Evolutionary conservation across 192 early-diverging fungal species (phyloP), one percentile per base, ranked within the genome.

Genomic region (Rhizophlyctis rosea): DNA sequence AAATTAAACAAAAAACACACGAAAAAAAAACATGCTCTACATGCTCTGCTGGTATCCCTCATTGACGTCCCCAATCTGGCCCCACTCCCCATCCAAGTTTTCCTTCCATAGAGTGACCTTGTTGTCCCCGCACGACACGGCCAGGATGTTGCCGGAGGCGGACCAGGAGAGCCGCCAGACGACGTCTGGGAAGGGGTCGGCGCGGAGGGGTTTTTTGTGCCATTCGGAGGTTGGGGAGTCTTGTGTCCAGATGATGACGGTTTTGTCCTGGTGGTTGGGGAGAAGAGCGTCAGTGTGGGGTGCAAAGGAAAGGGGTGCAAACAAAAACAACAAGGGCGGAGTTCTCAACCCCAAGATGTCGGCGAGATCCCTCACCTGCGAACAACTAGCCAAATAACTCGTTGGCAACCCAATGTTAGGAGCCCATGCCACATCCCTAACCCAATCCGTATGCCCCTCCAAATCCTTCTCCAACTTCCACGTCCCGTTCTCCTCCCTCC

Each of bases 111-210:
- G 76, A 2, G 91, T 93, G 21, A 99, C 81, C 78, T 90, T 94
- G 80, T 98, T 98, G 71, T 99, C 95, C 24, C 94, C 97, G 66
- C 91, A 89, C 9, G 91, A 90, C 11, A 99, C 97, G 3, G 97
- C 97, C 55, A 99, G 74, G 30, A 98, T 89, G 69, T 96, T 98
- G 16, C 97, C 97, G 4, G 91, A 85, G 61, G 89, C 71, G 25
- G 91, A 93, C 97, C 97, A 99, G 81, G 91, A 94, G 55, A 99
- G 94, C 52, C 94, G 85, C 97, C 97, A 99, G 34, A 99, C 90
- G 7, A 95, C 97, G 78, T 99, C 97, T 28, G 87, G 79, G 75
- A 99, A 99, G 34, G 87, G 84, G 11, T 89, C 90, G 23, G 76
- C 67, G 47, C 81, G 76, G 27, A 96, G 82, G 16, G 76, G 70